Evolutionary conservation across 371 early-diverging fungal species (phyloP), one percentile per base, ranked within the genome.

Genomic region (Funneliformis caledonium): DNA sequence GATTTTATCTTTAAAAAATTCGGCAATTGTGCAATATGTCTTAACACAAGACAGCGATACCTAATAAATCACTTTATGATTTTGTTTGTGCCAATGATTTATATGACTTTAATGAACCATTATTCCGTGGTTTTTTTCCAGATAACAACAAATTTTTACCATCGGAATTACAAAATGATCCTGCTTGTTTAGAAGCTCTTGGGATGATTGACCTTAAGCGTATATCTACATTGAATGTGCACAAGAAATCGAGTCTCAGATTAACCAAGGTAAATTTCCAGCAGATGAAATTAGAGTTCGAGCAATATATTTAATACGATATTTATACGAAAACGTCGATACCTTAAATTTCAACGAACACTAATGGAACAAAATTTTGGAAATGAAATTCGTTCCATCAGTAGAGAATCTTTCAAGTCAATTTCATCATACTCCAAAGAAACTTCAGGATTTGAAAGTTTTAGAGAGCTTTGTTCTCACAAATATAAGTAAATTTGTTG

Each of bases 371-470:
- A 8, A 19, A 70, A 8, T 70, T 47, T 2, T 22, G 16, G 22
- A 22, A n/a, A 70, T 70, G 16, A 70, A 70, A 47, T 70, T 70
- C 45, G 11, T 70, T 70, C 70, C 70, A 43, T 45, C 22, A 11
- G 22, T 47, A 42, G n/a, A 1, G 4, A 14, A 33, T 26, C 4
- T 26, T 70, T 47, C 37, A n/a, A 45, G 4, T 43, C 47, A 16
- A 22, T 10, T 43, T 22, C 22, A 16, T 12, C 19, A 22, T 0
- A 16, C 16, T 1, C 31, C 0, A 1, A 12, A 10, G 7, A 70
- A n/a, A 70, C 70, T 19, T 2, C 11, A n/a, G 31, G 11, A 2
- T 45, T 12, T n/a, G 73, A 56, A 37, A 33, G 33, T 5, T 52
- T 72, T 19, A 33, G 14, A 0, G 7, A 22, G 4, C 7, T 72